phyloP scores from a whole-genome alignment of 495 filamentous ascomycete genomes.

The Bacidia gigantensis region DNA sequence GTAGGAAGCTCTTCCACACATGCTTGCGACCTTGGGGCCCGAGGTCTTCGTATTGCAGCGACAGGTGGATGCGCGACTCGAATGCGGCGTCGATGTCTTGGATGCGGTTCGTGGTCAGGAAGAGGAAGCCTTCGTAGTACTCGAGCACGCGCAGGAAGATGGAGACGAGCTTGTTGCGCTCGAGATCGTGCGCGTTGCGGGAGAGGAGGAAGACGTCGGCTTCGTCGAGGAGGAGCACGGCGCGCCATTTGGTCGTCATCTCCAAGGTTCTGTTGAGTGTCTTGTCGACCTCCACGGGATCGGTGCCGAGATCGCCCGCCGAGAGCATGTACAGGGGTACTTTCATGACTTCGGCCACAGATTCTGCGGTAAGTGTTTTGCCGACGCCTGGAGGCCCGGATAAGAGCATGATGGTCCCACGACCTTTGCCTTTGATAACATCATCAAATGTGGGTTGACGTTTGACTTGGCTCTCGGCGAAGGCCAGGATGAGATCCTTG shows the following conservation, averaged over 20 bases:
- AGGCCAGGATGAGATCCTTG: conserved; percentile 23
- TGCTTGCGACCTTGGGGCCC: background rate
- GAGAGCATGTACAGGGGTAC: conserved; percentile 19
- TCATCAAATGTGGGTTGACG: conserved; percentile 12
- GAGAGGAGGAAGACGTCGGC: conserved; percentile 35
- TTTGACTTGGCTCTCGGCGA: conserved; percentile 23
- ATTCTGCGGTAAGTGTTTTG: conserved; percentile 20
- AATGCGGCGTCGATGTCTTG: conserved; percentile 38
- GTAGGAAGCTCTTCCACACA: conserved; percentile 11
- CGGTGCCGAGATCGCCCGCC: conserved; percentile 15
- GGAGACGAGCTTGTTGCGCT: conserved; percentile 33
- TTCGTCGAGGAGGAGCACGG: conserved; percentile 33
- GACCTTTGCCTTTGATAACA: conserved; percentile 18
- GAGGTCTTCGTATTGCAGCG: conserved; percentile 8
- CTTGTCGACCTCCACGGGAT: conserved; percentile 14
- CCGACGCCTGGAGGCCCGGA: conserved; percentile 17
- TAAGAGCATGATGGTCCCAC: conserved; percentile 15
- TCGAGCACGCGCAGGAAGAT: conserved; percentile 42
- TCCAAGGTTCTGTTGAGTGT: conserved; percentile 14
- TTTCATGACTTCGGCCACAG: conserved; percentile 15
- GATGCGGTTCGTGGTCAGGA: conserved; percentile 42
- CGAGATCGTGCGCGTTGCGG: conserved; percentile 23
- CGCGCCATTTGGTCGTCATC: conserved; percentile 19
- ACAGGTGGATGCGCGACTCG: conserved; percentile 17
- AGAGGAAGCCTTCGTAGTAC: conserved; percentile 44